Base-by-base conservation (phyloP, 495 filamentous ascomycete genomes). In the Aspergillus cavernicola region DNA sequence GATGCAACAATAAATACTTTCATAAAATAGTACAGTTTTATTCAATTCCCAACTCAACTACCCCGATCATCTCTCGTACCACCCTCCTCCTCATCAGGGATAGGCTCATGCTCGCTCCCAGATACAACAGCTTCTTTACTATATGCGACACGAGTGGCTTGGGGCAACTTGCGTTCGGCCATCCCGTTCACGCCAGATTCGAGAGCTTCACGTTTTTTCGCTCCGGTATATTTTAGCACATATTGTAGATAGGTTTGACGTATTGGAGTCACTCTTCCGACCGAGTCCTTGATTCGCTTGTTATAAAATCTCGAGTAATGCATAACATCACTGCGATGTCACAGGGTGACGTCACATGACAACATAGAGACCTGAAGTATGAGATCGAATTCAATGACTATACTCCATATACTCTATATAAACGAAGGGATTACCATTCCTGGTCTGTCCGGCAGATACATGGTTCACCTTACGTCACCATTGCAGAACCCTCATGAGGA, bases 141-240 rank as follows among this genome's bases (percentile, higher is more conserved):
- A 47, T 77, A 76, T 38, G 65, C 72, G 15, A 80, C 71, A 7
- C 53, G 56, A 3, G 70, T 62, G 49, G 70, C 60, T 11, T 47
- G 18, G 18, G 28, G 26, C 62, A 83, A 82, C 43, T 73, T 72
- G 41, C 64, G 54, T 12, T 64, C 52, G 16, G 71, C 79, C 58
- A 66, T 59, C 47, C 75, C 66, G 57, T 82, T 68, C 59, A 83
- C 68, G 48, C 78, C 77, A 36, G 80, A 83, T 62, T 84, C 80
- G 40, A 61, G 39, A 13, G 73, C 78, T 81, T n/a, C n/a, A n/a
- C n/a, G n/a, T n/a, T n/a, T n/a, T n/a, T n/a, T n/a, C n/a, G n/a
- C n/a, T n/a, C n/a, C n/a, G n/a, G n/a, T n/a, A n/a, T n/a, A n/a
- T n/a, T n/a, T n/a, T n/a, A n/a, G n/a, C n/a, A n/a, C n/a, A n/a